Percentiles rank a stretch among this genome's conserved stretches.
Conservation (phyloP, 106 monocot species). For the Acanthochlamys bracteata region DNA sequence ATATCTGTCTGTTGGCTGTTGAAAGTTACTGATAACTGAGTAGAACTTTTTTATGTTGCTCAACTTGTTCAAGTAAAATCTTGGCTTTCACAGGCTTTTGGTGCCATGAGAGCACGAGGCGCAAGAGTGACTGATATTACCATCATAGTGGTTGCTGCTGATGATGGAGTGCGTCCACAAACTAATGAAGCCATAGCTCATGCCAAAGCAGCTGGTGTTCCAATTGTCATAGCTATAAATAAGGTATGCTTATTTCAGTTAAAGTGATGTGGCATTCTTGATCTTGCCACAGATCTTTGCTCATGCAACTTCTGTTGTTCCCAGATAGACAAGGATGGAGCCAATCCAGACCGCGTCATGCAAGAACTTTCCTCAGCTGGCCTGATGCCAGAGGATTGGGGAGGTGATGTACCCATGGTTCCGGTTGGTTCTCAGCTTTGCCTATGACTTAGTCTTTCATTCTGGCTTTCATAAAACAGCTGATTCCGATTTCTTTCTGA, state of each 20-base stretch:
- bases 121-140: slow-evolving; percentile 86
- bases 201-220: slow-evolving; percentile 94
- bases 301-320: neutral
- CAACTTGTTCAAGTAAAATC: neutral
- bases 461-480: neutral
- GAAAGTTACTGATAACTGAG: no score
- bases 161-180: slow-evolving; percentile 98
- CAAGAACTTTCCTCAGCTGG: slow-evolving; percentile 94
- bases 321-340: slow-evolving; percentile 95
- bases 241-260: slow-evolving; percentile 41
- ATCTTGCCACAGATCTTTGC: neutral
- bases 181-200: slow-evolving; percentile 98
- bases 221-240: slow-evolving; percentile 91
- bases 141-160: slow-evolving; percentile 97
- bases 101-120: slow-evolving; percentile 96
- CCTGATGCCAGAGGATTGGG: slow-evolving; percentile 93
- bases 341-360: slow-evolving; percentile 84
- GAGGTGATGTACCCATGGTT: slow-evolving; percentile 93
- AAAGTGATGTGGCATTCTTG: neutral
- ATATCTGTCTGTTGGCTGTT: no score
- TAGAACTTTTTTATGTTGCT: no score
- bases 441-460: neutral
- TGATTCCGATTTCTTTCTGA: slow-evolving; percentile 11
- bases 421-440: slow-evolving; percentile 37
- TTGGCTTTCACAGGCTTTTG: slow-evolving; percentile 58